phyloP scores from a whole-genome alignment of 2,329 filamentous ascomycete genomes.

The Harringtonia lauricola region DNA sequence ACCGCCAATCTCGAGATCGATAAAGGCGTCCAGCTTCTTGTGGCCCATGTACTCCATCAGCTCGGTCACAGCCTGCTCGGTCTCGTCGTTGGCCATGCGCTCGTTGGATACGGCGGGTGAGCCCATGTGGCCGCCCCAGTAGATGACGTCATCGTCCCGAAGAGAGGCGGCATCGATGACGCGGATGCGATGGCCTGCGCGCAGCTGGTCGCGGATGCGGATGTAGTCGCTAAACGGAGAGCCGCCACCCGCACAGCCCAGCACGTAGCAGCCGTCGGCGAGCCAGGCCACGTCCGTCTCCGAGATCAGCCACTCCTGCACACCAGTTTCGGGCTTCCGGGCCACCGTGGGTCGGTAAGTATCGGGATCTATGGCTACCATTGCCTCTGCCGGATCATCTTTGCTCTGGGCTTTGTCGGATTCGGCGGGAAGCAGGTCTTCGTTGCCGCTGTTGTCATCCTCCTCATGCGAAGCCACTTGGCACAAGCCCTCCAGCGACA shows the following conservation, averaged over 20 bases:
- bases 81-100: slow-evolving; percentile 27
- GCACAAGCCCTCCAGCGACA: background rate
- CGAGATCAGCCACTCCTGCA: slow-evolving; percentile 28
- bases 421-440: background rate
- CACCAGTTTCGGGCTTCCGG: slow-evolving; percentile 13
- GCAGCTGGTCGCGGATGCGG: slow-evolving; percentile 25
- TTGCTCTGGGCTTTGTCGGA: slow-evolving; percentile 24
- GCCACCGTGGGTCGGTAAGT: slow-evolving; percentile 23
- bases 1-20: slow-evolving; percentile 43
- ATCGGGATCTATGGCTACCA: slow-evolving; percentile 17
- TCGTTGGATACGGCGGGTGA: slow-evolving; percentile 30
- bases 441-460: no score
- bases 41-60: slow-evolving; percentile 21
- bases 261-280: slow-evolving; percentile 31
- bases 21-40: slow-evolving; percentile 21
- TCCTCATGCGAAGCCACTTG: background rate
- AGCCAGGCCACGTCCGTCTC: slow-evolving; percentile 32
- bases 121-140: slow-evolving; percentile 31
- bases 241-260: slow-evolving; percentile 35
- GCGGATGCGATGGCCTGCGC: slow-evolving; percentile 24
- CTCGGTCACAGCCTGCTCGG: slow-evolving; percentile 22
- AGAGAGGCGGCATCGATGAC: slow-evolving; percentile 28
- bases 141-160: slow-evolving; percentile 28
- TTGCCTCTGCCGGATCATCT: slow-evolving; percentile 17
- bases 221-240: slow-evolving; percentile 23